Conservation (phyloP, 257 asterid species). For the Mentha longifolia region DNA sequence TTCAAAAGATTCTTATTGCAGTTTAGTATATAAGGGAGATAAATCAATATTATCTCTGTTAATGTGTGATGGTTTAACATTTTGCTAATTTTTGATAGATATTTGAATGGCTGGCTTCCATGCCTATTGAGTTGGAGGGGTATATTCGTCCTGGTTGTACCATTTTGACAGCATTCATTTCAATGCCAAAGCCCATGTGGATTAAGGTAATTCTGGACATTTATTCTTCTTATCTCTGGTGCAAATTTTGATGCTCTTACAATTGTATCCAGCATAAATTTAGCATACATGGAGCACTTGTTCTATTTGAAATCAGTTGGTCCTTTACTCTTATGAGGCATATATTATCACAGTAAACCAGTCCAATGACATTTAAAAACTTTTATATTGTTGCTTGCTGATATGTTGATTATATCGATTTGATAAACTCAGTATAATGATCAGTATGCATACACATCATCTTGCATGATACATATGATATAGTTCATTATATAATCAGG, state of each 20-base stretch:
- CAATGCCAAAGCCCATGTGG: slow-evolving; percentile 82
- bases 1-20: slow-evolving; percentile 64
- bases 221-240: no score
- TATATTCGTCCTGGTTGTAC: slow-evolving; percentile 96
- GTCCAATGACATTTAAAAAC: neutral
- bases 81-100: slow-evolving; percentile 49
- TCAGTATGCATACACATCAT: no score
- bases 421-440: no score
- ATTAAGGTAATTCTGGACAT: no score
- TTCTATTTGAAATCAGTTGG: neutral
- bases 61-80: slow-evolving; percentile 35
- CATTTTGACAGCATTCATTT: slow-evolving; percentile 77
- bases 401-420: slow-evolving; percentile 15
- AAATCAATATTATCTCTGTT: slow-evolving; percentile 33
- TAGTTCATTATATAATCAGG: slow-evolving; percentile 3
- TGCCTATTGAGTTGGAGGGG: slow-evolving; percentile 95
- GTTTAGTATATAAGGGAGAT: slow-evolving; percentile 61
- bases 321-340: slow-evolving; percentile 3
- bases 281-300: neutral
- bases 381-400: neutral
- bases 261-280: neutral
- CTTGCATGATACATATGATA: no score
- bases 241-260: no score
- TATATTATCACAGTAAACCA: neutral
- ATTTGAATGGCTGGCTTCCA: slow-evolving; percentile 88